These are phyloP conservation scores for Spergularia bocconei DNA, from an alignment of 148 eudicot genomes.

Conservation along the genomic window DNA sequence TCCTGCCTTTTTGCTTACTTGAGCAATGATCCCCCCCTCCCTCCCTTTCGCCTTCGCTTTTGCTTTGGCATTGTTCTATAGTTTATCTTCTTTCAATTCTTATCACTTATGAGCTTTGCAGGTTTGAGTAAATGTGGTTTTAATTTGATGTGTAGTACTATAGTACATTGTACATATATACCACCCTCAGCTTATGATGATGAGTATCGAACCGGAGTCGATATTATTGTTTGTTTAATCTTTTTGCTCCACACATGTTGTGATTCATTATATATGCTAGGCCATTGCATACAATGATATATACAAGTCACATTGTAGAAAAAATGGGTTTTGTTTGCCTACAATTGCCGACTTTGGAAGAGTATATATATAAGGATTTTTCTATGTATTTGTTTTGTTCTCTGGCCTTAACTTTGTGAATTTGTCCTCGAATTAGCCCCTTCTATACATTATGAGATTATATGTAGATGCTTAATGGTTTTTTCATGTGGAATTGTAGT, in stretches of 20 bases:
- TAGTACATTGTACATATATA: background rate
- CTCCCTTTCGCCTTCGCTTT: background rate
- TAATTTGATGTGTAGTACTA: background rate
- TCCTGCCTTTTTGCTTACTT: slow-evolving; percentile 13
- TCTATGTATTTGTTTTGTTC: background rate
- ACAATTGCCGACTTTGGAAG: slow-evolving; percentile 22
- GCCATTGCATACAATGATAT: no score
- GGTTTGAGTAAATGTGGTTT: slow-evolving; percentile 12
- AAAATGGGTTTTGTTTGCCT: slow-evolving; percentile 14
- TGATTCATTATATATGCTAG: no score
- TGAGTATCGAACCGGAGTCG: background rate
- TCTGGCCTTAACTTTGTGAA: background rate
- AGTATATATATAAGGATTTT: background rate
- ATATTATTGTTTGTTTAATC: background rate
- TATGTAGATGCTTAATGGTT: no score
- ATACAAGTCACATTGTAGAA: no score
- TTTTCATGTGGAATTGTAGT: no score
- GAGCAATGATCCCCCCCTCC: background rate
- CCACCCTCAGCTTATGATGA: background rate
- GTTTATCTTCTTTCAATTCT: background rate
- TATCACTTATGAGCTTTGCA: slow-evolving; percentile 1
- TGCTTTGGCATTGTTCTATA: background rate
- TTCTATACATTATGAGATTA: no score
- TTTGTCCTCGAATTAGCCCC: no score
- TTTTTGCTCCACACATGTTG: background rate